Conservation (phyloP, 2,329 filamentous ascomycete species). For the Malbranchea cinnamomea region DNA sequence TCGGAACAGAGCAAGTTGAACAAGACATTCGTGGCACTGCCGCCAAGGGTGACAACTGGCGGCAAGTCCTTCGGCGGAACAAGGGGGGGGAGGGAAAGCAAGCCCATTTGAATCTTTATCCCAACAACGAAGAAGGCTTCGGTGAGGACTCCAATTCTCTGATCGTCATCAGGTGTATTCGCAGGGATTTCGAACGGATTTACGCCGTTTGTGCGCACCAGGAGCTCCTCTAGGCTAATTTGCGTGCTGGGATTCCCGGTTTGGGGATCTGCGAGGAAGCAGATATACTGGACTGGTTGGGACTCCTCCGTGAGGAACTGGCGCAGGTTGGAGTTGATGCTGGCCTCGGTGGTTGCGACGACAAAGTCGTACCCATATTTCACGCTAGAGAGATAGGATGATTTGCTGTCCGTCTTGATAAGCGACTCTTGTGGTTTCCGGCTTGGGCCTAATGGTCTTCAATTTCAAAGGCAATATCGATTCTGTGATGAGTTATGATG, state of each 20-base stretch:
- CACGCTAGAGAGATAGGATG: background rate
- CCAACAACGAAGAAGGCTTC: background rate
- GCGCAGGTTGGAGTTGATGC: background rate
- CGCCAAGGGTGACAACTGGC: constrained; percentile 1
- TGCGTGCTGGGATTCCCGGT: background rate
- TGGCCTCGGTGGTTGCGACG: constrained; percentile 1
- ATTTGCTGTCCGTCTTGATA: background rate
- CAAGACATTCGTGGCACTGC: background rate
- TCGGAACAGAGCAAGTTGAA: constrained; percentile 1
- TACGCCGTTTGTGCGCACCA: background rate
- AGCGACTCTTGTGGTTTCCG: background rate
- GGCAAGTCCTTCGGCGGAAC: background rate
- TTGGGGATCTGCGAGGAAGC: constrained; percentile 1
- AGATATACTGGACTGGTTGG: constrained; percentile 1
- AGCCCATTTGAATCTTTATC: background rate
- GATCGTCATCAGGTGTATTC: background rate
- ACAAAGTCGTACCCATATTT: constrained; percentile 3
- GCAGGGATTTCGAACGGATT: background rate
- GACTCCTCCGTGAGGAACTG: background rate
- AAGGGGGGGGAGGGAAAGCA: background rate
- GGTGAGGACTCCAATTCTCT: background rate
- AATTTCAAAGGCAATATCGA: background rate
- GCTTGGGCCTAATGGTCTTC: background rate
- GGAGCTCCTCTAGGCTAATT: background rate
- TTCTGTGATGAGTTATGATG: background rate